Evolutionary conservation across 352 stramenopile genomes (phyloP).

Genomic region (Phytophthora podocarpi): DNA sequence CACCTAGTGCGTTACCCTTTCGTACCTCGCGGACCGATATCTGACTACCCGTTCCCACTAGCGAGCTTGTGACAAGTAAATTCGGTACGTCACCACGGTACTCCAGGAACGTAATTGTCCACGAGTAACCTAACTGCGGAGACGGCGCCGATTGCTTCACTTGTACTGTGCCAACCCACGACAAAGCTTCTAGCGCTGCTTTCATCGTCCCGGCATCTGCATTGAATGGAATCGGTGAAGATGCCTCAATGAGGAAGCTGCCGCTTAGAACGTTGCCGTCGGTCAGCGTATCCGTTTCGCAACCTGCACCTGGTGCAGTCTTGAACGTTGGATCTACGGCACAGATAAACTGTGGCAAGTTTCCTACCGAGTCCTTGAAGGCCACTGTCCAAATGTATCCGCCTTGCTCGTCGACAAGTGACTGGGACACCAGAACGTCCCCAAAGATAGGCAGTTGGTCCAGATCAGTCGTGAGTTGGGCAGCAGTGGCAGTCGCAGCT

Average conservation of each 20-base stretch:
- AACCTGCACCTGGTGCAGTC: slow-evolving; percentile 31
- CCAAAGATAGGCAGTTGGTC: slow-evolving; percentile 67
- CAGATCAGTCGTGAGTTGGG: slow-evolving; percentile 52
- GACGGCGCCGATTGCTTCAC: slow-evolving; percentile 53
- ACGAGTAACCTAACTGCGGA: slow-evolving; percentile 70
- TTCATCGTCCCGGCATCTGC: slow-evolving; percentile 55
- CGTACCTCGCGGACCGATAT: slow-evolving; percentile 66
- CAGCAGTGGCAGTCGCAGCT: slow-evolving; percentile 44
- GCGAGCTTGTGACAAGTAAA: slow-evolving; percentile 59
- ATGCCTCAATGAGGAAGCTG: slow-evolving; percentile 73
- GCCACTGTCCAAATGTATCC: slow-evolving; percentile 82
- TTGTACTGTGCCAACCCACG: slow-evolving; percentile 66
- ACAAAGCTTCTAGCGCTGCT: slow-evolving; percentile 56
- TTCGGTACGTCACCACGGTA: slow-evolving; percentile 70
- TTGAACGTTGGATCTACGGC: too few species aligned
- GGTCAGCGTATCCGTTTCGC: slow-evolving; percentile 65
- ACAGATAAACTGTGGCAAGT: slow-evolving; percentile 84
- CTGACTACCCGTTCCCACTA: slow-evolving; percentile 62
- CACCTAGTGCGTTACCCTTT: slow-evolving; percentile 74
- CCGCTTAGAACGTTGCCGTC: slow-evolving; percentile 79
- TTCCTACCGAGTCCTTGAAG: slow-evolving; percentile 68
- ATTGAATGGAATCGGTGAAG: slow-evolving; percentile 61
- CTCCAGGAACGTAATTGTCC: slow-evolving; percentile 79
- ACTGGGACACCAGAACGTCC: slow-evolving; percentile 64
- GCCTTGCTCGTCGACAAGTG: slow-evolving; percentile 67